phyloP scores from a whole-genome alignment of 257 asterid species.

The Vinca minor region DNA sequence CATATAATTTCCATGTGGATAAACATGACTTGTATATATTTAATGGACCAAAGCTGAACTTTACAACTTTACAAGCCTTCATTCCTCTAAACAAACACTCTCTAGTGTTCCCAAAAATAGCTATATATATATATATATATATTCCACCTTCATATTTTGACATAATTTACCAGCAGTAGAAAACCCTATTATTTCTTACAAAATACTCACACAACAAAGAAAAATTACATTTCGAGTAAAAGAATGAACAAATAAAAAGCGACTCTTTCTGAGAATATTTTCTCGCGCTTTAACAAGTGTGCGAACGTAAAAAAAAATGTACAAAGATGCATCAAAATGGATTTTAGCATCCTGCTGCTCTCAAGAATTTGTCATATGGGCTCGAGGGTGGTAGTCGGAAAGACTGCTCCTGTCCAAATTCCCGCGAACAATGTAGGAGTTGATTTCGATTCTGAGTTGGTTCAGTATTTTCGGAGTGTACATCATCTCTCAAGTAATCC shows the following conservation, averaged over 20 bases:
- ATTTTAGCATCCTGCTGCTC: conserved; percentile 48
- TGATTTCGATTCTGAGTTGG: conserved; percentile 14
- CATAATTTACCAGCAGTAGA: conserved; percentile 7
- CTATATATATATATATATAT: conserved; percentile 4
- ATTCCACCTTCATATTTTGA: not conserved
- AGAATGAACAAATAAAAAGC: conserved; percentile 16
- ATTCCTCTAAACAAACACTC: not conserved
- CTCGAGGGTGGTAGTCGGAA: conserved; percentile 49
- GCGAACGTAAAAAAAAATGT: conserved; percentile 1
- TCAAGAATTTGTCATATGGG: conserved; percentile 46
- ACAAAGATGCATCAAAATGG: conserved; percentile 1
- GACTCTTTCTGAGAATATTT: not conserved
- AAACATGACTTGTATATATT: not conserved
- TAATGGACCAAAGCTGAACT: not conserved
- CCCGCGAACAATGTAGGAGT: conserved; percentile 22
- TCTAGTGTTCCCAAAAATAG: not conserved
- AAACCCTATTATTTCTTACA: conserved; percentile 12
- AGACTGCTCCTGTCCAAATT: conserved; percentile 30
- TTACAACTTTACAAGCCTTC: not conserved
- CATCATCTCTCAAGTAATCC: conserved; percentile 19
- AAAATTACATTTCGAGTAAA: conserved; percentile 6
- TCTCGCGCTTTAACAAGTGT: not conserved
- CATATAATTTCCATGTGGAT: no score
- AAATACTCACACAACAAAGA: not conserved
- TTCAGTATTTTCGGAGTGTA: conserved; percentile 9